Conservation (phyloP, 2,329 filamentous ascomycete genomes). For the Aspergillaceae sp. region DNA sequence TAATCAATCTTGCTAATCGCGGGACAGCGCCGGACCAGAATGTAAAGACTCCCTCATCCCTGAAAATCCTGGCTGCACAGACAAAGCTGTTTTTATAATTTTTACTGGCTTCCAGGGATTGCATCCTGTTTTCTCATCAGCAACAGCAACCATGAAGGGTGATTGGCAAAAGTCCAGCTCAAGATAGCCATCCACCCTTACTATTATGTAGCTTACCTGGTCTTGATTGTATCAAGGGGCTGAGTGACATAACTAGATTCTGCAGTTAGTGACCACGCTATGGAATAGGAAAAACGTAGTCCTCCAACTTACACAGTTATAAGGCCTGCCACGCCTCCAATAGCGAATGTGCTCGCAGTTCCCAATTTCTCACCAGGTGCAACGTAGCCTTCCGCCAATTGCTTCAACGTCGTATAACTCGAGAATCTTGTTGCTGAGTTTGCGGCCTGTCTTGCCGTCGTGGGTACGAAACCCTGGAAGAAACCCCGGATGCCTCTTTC, state of each 20-base stretch:
- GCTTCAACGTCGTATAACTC: constrained; percentile 81
- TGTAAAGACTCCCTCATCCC: constrained; percentile 78
- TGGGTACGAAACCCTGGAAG: constrained; percentile 94
- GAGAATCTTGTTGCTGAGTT: constrained; percentile 90
- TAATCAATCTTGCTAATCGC: constrained; percentile 68
- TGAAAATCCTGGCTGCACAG: constrained; percentile 75
- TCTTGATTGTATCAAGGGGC: constrained; percentile 89
- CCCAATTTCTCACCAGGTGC: constrained; percentile 93
- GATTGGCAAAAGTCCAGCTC: constrained; percentile 7
- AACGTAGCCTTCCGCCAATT: constrained; percentile 84
- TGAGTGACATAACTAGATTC: constrained; percentile 46
- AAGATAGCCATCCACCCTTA: not conserved
- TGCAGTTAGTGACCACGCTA: not conserved
- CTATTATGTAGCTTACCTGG: constrained; percentile 38
- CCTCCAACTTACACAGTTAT: constrained; percentile 63
- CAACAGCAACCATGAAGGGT: not conserved
- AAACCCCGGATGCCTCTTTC: constrained; percentile 86
- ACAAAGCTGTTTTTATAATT: constrained; percentile 81
- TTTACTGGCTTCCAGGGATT: constrained; percentile 75
- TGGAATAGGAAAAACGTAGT: not conserved
- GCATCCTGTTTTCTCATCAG: constrained; percentile 58
- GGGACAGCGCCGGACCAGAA: constrained; percentile 93
- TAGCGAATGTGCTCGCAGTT: constrained; percentile 75
- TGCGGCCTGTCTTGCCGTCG: constrained; percentile 85
- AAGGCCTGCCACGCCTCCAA: constrained; percentile 78